Evolutionary conservation across 2,329 filamentous ascomycete genomes (phyloP).

Genomic region (Coniochaeta hoffmannii): DNA sequence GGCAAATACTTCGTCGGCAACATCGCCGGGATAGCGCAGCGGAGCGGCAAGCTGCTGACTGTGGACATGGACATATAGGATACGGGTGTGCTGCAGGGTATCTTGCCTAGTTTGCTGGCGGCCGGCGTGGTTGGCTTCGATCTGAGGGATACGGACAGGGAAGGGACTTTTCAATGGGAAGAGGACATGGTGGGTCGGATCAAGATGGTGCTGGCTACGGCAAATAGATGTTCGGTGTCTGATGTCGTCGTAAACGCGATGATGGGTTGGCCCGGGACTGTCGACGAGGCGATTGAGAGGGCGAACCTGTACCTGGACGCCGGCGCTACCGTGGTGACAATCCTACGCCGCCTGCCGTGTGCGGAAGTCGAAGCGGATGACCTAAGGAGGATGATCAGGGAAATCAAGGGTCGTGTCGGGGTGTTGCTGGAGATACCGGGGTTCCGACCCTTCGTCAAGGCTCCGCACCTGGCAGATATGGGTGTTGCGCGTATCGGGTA

Average conservation of each 20-base stretch:
- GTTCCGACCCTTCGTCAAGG: conserved; percentile 13
- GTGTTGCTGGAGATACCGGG: conserved; percentile 17
- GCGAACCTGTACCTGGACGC: conserved; percentile 41
- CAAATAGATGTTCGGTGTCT: conserved; percentile 32
- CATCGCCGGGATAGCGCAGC: background rate
- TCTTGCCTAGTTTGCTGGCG: background rate
- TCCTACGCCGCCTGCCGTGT: conserved; percentile 35
- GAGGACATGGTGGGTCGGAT: conserved; percentile 33
- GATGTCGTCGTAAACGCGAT: conserved; percentile 44
- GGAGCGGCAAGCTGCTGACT: background rate
- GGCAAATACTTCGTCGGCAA: background rate
- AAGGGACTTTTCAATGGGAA: background rate
- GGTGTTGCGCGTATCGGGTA: conserved; percentile 37
- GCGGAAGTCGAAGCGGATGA: conserved; percentile 26
- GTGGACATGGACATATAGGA: background rate
- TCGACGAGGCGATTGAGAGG: conserved; percentile 31
- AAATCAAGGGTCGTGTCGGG: conserved; percentile 30
- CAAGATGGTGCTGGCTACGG: conserved; percentile 23
- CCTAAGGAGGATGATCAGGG: conserved; percentile 28
- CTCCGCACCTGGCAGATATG: conserved; percentile 27
- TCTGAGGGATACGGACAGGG: background rate
- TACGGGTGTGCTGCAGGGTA: background rate
- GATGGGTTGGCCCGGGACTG: conserved; percentile 28
- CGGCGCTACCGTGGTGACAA: conserved; percentile 42
- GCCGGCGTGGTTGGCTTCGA: background rate